These are phyloP conservation scores for Nymphaea colorata DNA, from an alignment of 164 flowering plant species.

Conservation along the genomic window DNA sequence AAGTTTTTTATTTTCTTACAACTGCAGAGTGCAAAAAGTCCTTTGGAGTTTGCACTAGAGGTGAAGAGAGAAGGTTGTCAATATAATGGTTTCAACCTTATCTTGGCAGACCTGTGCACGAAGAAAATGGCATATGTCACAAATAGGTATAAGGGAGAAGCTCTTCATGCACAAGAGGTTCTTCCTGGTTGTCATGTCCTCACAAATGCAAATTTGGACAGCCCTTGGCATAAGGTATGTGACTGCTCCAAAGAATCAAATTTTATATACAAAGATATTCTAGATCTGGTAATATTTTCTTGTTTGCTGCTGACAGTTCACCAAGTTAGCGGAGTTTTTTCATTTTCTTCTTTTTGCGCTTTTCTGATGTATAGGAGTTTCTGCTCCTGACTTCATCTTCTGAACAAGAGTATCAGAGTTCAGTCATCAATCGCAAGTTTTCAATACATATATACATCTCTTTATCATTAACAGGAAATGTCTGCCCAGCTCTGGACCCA, in stretches of 20 bases:
- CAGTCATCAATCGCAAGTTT: no score
- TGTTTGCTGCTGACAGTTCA: no score
- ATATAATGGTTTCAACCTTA: constrained; percentile 55
- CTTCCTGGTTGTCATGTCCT: constrained; percentile 54
- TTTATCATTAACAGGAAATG: no score
- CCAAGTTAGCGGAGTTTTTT: no score
- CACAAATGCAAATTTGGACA: constrained; percentile 42
- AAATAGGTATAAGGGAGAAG: constrained; percentile 40
- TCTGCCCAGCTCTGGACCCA: no score
- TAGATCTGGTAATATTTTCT: no score
- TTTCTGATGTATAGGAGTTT: no score
- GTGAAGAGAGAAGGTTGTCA: constrained; percentile 28
- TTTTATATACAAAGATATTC: no score
- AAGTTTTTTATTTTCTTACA: not conserved
- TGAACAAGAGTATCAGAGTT: no score
- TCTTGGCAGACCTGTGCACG: constrained; percentile 34
- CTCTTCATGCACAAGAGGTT: constrained; percentile 26
- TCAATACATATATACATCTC: no score
- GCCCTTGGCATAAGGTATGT: constrained; percentile 52
- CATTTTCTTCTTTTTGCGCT: no score
- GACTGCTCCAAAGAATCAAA: not conserved
- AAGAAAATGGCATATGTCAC: constrained; percentile 45
- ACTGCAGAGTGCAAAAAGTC: constrained; percentile 37
- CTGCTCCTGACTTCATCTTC: no score
- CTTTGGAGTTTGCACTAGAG: constrained; percentile 36